Base-by-base conservation (phyloP, 164 flowering plant species). In the Piper betle region DNA sequence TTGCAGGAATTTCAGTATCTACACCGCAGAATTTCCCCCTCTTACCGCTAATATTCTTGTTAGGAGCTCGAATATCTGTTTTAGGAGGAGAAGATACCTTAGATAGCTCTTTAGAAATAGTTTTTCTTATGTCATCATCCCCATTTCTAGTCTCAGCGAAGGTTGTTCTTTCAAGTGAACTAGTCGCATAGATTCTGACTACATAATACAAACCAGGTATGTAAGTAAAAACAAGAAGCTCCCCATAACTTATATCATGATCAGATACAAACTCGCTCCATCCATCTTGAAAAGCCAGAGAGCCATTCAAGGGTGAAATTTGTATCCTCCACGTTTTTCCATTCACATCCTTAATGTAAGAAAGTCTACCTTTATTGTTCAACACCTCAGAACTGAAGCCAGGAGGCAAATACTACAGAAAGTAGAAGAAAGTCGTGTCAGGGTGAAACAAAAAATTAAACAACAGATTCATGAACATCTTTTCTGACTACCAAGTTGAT, bases 341-440 rank as follows among this genome's bases (percentile, higher is more conserved):
- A 52, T 19, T 73, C 33, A 74, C 52, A 67, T 82, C 82, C 68
- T 80, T 82, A 55, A 84, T 78, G 48, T 55, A 6, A 39, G 62
- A 59, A 37, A 65, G 48, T 37, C 73, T 54, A 69, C 58, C 74
- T 58, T 63, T 69, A 71, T 76, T 18, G 39, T 62, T 12, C 41
- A 66, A 18, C 7, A 74, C 59, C 7, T 39, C 33, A 40, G 46
- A 61, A 39, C 63, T 65, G 66, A 82, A 71, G 65, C 53, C 65
- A 57, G 84, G 84, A 61, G 89, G 89, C 60, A 84, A 38, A 62
- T 40, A 66, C 89, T 84, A 77, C 68, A 70, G 59, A 62, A 16
- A 6, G 12, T 10, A 43, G 12, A 7, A 6, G 12, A 43, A 43
- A 43, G 12, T 2, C 8, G 12, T 43, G 50, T 43, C 50, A 43